Evolutionary conservation across 192 early-diverging fungal species (phyloP), one percentile per base, ranked within the genome.

Genomic region (Haplosporangium gracile): DNA sequence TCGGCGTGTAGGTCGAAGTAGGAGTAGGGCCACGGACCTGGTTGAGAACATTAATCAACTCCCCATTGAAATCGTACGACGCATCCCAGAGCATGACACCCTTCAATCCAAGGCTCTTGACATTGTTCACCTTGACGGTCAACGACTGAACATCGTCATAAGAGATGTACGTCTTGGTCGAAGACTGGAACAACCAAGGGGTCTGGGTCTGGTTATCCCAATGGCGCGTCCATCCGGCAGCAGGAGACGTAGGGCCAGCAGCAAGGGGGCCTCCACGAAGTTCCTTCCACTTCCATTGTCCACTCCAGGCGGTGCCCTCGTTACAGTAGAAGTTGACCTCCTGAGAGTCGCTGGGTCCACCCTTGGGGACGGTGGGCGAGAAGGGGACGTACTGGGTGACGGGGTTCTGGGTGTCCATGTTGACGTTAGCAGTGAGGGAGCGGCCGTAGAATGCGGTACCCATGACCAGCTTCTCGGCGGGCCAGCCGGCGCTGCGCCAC

Each of bases 121-220:
- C 93, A 82, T 89, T 88, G 1, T 91, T 86, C 15, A 95, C 91
- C 82, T 97, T 97, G 57, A 85, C 57, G 1, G 78, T 77, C 1
- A 96, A 43, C 1, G 94, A 95, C n/a, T 88, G 76, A 15, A 90
- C 88, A 76, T 97, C 96, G 70, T 97, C 95, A 68, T 96, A 97
- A 18, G 94, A 93, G 34, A 97, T 90, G 69, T 92, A 97, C 0
- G 89, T 89, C 39, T 92, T 91, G 72, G 86, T 87, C 4, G 87
- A 78, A 1, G 83, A 73, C 55, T 93, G 93, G 89, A 92, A 95
- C 55, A 97, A 70, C 94, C 95, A 96, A 42, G 96, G 95, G 0
- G 95, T 95, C 20, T 92, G 85, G 6, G 92, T 93, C 24, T 81
- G 83, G 13, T 89, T 63, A 69, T 96, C 95, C 89, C 91, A 95